Evolutionary conservation across 768 basidiomycete genomes (phyloP), one percentile per base, ranked within the genome.

Genomic region (Trichaptum fuscoviolaceum): DNA sequence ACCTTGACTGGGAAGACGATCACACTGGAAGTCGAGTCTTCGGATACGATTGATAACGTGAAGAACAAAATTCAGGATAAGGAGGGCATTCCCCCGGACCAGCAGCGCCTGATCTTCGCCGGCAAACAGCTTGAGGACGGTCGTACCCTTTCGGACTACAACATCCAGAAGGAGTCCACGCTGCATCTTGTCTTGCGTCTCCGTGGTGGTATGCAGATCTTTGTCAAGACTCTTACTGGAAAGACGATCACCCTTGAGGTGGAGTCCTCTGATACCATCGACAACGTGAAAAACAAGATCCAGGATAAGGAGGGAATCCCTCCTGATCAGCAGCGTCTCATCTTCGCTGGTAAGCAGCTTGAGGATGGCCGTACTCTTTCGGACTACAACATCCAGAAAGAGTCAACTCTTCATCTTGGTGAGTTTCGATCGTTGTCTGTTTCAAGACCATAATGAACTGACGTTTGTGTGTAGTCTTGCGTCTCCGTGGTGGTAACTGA

Each of bases 61-160:
- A 90, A 89, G 76, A 83, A 88, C 2, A 90, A 90, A 80, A 91
- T 92, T 23, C 90, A 91, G 70, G 90, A 92, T 73, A 91, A 90
- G 77, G 91, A 91, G 68, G 91, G 91, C 0, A 92, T 92, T 34
- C 90, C 90, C 42, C 88, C 91, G 2, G 90, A 95, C 70, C 93
- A 95, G 73, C 95, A 96, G 72, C 90, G 94, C 58, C 80, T 95
- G 60, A 94, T 92, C 75, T 96, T 96, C 70, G 95, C 95, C 59
- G 95, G 95, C 60, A 96, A 96, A 81, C 95, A 96, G 73, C 80
- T 96, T 12, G 95, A 96, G 75, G 95, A 97, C 66, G 95, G 95
- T 2, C 90, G 95, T 62, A 97, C 95, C 0, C 83, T 95, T 4
- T 87, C 88, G 0, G 88, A 91, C 65, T 91, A 91, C 73, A 90